Evolutionary conservation across 441 rosid genomes (phyloP).

Genomic region (Lepidium campestre): DNA sequence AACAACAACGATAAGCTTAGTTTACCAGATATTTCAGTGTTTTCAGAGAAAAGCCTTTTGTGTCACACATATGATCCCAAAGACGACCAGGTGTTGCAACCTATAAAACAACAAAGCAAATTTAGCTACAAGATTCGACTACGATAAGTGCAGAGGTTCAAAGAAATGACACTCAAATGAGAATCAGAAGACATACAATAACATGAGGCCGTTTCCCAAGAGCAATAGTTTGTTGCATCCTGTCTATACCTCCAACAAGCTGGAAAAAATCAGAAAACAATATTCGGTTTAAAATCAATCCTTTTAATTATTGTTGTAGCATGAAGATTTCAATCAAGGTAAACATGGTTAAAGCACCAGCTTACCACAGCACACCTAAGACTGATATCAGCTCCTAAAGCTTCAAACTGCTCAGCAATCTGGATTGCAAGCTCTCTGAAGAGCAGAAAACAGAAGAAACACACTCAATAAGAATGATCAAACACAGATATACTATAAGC

Average conservation of each 20-base stretch:
- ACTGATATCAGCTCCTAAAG: constrained; percentile 72
- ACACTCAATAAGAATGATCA: neutral
- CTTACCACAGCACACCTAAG: constrained; percentile 86
- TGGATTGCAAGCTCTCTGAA: constrained; percentile 90
- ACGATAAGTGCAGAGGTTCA: neutral
- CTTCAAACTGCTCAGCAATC: constrained; percentile 95
- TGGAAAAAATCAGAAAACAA: constrained; percentile 14
- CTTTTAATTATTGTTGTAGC: neutral
- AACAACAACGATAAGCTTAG: neutral
- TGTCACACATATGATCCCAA: constrained; percentile 78
- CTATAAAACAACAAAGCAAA: constrained; percentile 28
- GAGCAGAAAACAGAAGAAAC: neutral
- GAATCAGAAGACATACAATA: constrained; percentile 28
- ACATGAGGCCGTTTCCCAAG: constrained; percentile 85
- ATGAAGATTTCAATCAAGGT: neutral
- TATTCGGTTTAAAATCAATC: neutral
- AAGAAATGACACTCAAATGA: neutral
- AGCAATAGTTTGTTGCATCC: constrained; percentile 69
- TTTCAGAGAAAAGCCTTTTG: constrained; percentile 84
- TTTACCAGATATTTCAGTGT: constrained; percentile 76
- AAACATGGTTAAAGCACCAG: neutral
- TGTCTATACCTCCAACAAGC: constrained; percentile 98
- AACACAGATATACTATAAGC: neutral
- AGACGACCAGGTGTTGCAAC: constrained; percentile 96
- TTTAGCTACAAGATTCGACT: neutral